Percentiles rank a stretch among this genome's conserved stretches.
Evolutionary conservation across 2,329 filamentous ascomycete genomes (phyloP).

Genomic region (Neospermospora avenae): DNA sequence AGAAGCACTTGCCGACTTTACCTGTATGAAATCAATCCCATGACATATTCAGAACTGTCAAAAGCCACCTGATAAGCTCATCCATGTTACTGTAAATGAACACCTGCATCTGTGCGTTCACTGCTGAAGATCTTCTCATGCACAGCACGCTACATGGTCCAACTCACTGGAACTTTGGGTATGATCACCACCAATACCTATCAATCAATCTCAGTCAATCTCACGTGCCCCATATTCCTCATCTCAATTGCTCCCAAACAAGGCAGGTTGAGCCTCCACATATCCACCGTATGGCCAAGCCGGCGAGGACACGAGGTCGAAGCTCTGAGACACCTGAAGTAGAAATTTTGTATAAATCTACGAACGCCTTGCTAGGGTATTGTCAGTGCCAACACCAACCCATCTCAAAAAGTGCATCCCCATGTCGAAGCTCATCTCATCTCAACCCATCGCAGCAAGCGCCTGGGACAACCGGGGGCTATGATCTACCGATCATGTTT

Average conservation of each 20-base stretch:
- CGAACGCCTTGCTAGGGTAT: not conserved
- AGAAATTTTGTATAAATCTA: not conserved
- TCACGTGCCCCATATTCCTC: not conserved
- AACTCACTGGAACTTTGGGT: not conserved
- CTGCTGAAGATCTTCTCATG: constrained; percentile 4
- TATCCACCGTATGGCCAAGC: not conserved
- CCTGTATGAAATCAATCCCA: not conserved
- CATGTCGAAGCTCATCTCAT: constrained; percentile 7
- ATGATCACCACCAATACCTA: constrained; percentile 4
- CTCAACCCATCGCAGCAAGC: not conserved
- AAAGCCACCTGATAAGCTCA: not conserved
- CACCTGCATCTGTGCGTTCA: not conserved
- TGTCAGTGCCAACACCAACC: not conserved
- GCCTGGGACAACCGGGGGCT: not conserved
- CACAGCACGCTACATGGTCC: not conserved
- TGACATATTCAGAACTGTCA: not conserved
- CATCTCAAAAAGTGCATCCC: not conserved
- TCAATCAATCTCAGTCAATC: constrained; percentile 1
- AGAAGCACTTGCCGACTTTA: not conserved
- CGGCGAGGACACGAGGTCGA: not conserved
- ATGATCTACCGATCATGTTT: not conserved
- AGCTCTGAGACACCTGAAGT: not conserved
- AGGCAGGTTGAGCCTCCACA: not conserved
- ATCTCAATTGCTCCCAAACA: not conserved
- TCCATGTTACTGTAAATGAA: not conserved